Base-by-base conservation (phyloP, 164 flowering plant species). In the Vitis rupestris region DNA sequence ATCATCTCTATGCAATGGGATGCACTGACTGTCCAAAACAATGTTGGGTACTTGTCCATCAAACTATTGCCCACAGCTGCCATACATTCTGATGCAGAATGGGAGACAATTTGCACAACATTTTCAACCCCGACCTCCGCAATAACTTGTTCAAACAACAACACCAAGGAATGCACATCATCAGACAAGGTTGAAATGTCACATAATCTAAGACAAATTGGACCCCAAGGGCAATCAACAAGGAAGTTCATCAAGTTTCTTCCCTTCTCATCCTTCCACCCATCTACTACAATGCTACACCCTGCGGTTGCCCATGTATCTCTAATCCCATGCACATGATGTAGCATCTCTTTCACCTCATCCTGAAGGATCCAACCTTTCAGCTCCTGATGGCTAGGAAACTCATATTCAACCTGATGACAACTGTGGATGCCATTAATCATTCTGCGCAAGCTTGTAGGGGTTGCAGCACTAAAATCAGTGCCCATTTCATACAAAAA, bases 281-380 rank as follows among this genome's bases (percentile, higher is more conserved):
- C 85, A 79, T 91, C 97, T 56, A 85, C 58, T 66, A 91, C 61
- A 53, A 91, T 81, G 75, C 88, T 89, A 71, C 97, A 91, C n/a
- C 97, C 97, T 4, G 94, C 88, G 61, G 49, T 67, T 53, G 59
- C 71, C 97, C 97, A 91, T 17, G 97, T 85, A 19, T 51, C 64
- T 66, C 68, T 83, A 12, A 82, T 79, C 14, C 68, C 77, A 23
- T 69, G 63, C 68, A 86, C 84, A 65, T 83, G 70, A 47, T 71
- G 66, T 17, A 74, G 58, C 69, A 83, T 77, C 59, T 83, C 86
- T 55, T 76, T 64, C 54, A 80, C 64, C 55, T 81, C 84, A 59
- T 80, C 86, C 50, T 72, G 51, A 44, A 86, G 75, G 48, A 86
- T 82, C 86, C 81, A 72, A 7, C 89, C 90, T 56, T 71, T 79